phyloP scores from a whole-genome alignment of 2,329 filamentous ascomycete genomes.

The Botrytis byssoidea region DNA sequence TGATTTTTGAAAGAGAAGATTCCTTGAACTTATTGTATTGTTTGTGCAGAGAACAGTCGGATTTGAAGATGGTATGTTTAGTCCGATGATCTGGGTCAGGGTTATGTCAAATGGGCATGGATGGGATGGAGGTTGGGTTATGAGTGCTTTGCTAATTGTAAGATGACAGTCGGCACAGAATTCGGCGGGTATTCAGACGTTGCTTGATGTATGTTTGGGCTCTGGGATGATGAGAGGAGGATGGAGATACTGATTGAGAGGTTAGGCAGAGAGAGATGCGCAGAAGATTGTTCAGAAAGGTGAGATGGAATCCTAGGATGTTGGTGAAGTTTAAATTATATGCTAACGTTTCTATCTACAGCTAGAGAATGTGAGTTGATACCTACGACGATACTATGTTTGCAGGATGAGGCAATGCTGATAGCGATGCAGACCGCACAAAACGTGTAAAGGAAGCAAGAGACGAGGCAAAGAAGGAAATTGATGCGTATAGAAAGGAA shows the following conservation, averaged over 20 bases:
- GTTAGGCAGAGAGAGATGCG: constrained; percentile 91
- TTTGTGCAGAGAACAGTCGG: constrained; percentile 16
- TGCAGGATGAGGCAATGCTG: constrained; percentile 20
- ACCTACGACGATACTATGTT: not conserved
- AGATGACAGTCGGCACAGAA: constrained; percentile 84
- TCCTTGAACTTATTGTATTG: not conserved
- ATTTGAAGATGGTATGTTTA: constrained; percentile 34
- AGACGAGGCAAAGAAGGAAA: constrained; percentile 95
- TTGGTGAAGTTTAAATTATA: not conserved
- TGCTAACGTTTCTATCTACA: constrained; percentile 44
- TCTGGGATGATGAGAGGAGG: not conserved
- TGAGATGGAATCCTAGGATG: constrained; percentile 44
- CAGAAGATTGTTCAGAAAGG: constrained; percentile 99
- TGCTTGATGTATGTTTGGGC: constrained; percentile 78
- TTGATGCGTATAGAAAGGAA: constrained; percentile 82
- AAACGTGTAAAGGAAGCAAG: constrained; percentile 97
- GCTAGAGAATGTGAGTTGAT: constrained; percentile 78
- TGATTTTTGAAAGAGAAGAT: constrained; percentile 20
- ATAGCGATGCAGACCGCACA: constrained; percentile 67
- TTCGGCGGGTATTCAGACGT: constrained; percentile 95
- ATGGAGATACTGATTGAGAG: constrained; percentile 15
- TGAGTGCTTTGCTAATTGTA: constrained; percentile 25
- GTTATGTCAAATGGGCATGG: constrained; percentile 12
- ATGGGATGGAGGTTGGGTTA: not conserved
- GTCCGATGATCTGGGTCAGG: not conserved